Conservation (phyloP, 805 yeast species). For the Barnettozyma salicaria region DNA sequence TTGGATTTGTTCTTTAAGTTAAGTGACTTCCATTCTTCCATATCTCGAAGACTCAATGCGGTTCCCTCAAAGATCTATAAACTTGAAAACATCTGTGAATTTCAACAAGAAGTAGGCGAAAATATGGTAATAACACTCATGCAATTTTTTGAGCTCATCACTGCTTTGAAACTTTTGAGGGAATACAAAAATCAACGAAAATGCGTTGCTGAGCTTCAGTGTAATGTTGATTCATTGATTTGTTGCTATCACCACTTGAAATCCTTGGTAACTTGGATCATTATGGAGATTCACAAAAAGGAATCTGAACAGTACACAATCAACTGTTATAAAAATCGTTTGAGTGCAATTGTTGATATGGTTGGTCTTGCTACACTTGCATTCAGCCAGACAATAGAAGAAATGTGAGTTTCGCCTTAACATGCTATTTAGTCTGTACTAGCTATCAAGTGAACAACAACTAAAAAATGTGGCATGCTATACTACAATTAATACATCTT, state of each 20-base stretch:
- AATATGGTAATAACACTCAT: neutral
- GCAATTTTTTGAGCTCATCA: neutral
- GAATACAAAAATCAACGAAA: neutral
- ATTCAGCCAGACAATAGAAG: neutral
- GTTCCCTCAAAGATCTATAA: neutral
- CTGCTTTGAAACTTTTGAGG: neutral
- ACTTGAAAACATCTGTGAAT: neutral
- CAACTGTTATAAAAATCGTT: neutral
- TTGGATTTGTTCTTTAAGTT: constrained; percentile 4
- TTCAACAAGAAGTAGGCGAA: neutral
- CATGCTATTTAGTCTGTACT: no score
- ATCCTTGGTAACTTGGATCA: neutral
- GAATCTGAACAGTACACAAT: neutral
- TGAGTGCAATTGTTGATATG: constrained; percentile 4
- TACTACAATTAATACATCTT: no score
- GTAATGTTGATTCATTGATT: constrained; percentile 2
- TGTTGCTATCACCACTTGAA: constrained; percentile 4
- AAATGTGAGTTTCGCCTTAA: no score
- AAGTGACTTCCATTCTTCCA: constrained; percentile 1
- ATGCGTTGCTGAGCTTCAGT: neutral
- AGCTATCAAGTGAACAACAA: no score
- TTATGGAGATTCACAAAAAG: neutral
- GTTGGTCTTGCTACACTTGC: constrained; percentile 2
- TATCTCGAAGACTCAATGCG: neutral
- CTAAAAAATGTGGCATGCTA: no score